These are phyloP conservation scores for Paraconiothyrium brasiliense DNA, from an alignment of 2,329 filamentous ascomycete species.

Conservation along the genomic window DNA sequence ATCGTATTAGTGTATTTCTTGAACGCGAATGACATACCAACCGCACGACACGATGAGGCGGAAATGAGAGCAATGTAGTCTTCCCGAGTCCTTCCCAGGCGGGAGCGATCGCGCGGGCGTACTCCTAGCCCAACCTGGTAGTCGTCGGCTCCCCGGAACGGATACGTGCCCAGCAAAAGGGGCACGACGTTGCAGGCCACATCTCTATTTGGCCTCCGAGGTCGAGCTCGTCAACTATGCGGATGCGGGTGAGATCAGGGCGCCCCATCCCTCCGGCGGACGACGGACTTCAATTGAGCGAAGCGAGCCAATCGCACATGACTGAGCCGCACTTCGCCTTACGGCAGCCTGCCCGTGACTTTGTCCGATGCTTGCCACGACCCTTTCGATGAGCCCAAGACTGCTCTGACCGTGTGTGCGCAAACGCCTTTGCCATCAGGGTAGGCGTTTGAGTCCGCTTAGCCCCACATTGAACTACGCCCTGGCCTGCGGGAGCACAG, in stretches of 20 bases:
- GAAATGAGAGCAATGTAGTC: slow-evolving; percentile 5
- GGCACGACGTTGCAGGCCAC: slow-evolving; percentile 7
- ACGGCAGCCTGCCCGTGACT: slow-evolving; percentile 6
- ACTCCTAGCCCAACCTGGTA: slow-evolving; percentile 9
- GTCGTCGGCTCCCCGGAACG: neutral
- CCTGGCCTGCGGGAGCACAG: slow-evolving; percentile 3
- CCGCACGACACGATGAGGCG: slow-evolving; percentile 9
- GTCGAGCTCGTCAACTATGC: neutral
- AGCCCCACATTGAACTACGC: slow-evolving; percentile 1
- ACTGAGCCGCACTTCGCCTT: slow-evolving; percentile 10
- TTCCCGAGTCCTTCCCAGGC: neutral
- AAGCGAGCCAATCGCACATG: slow-evolving; percentile 8
- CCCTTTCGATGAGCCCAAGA: slow-evolving; percentile 9
- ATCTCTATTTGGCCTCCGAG: slow-evolving; percentile 5
- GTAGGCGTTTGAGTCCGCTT: neutral
- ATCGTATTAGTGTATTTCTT: slow-evolving; percentile 5
- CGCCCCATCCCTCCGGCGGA: slow-evolving; percentile 4
- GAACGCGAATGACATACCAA: neutral
- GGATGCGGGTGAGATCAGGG: slow-evolving; percentile 10
- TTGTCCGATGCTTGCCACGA: slow-evolving; percentile 17
- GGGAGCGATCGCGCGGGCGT: slow-evolving; percentile 9
- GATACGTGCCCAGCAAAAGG: slow-evolving; percentile 7
- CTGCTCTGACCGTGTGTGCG: neutral
- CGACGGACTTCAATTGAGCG: slow-evolving; percentile 3
- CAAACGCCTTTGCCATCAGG: neutral